Base-by-base conservation (phyloP, 768 basidiomycete species). In the Termitomyces sp. region DNA sequence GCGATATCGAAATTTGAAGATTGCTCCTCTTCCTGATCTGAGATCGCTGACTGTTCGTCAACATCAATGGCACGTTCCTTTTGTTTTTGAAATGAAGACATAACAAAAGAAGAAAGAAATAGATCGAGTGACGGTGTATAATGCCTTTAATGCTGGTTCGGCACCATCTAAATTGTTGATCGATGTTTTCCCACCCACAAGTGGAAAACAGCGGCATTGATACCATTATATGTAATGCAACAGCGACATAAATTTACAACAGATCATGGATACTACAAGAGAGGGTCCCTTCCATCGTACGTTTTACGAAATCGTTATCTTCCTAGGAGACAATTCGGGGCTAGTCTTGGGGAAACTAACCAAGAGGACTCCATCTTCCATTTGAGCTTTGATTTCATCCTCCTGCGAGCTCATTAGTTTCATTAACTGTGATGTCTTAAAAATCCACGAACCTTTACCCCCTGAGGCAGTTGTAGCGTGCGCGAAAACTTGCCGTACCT, bases 401-500 rank as follows among this genome's bases (percentile, higher is more conserved):
- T 69, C 65, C 78, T 81, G 5, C 49, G 48, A 28, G 2, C 14
- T 0, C 7, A 43, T 53, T 37, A 42, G 12, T 17, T 10, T 54
- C 5, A 12, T 11, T 10, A 35, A 12, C 17, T 30, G 8, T 17
- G 6, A 17, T 11, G 12, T 2, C 1, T 23, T 50, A 17, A 8
- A 35, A 3, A 1, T 35, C 35, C 35, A 35, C 35, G 14, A 3
- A 35, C 35, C 35, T 35, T 78, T 51, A 76, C 68, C 7, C 80
- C 81, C 54, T 68, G 62, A 26, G 82, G 80, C 15, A 84, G 70
- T 37, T 75, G 70, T 55, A 84, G 50, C 1, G 74, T 73, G 19
- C 83, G 70, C 44, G 77, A 71, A 64, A 82, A 81, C 49, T 68
- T 77, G 41, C 83, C 82, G 44, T 60, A 75, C 37, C 73, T 69